Conservation (phyloP, 2,329 filamentous ascomycete genomes). For the Zymoseptoria crescenta region DNA sequence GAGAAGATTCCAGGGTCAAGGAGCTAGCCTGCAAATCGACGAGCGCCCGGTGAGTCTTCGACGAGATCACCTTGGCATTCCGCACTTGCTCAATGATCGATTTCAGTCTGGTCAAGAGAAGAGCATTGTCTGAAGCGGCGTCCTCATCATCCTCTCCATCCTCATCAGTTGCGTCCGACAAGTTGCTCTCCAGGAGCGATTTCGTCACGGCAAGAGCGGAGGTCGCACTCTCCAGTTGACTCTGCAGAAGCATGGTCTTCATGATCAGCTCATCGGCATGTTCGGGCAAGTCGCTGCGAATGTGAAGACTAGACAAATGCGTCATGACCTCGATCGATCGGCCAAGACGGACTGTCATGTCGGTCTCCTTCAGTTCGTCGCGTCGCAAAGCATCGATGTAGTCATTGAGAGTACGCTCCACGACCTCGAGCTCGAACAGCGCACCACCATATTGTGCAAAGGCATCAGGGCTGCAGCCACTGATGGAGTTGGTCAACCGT, state of each 20-base stretch:
- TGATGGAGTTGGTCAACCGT: slow-evolving; percentile 74
- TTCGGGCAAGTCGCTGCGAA: slow-evolving; percentile 59
- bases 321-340: slow-evolving; percentile 74
- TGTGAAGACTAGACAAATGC: slow-evolving; percentile 77
- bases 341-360: slow-evolving; percentile 73
- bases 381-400: slow-evolving; percentile 80
- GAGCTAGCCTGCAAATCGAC: slow-evolving; percentile 70
- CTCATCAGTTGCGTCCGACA: slow-evolving; percentile 40
- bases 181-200: slow-evolving; percentile 57
- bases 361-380: slow-evolving; percentile 78
- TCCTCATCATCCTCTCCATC: slow-evolving; percentile 57
- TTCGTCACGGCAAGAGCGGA: slow-evolving; percentile 57
- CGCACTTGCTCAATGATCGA: slow-evolving; percentile 65
- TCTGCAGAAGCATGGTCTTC: slow-evolving; percentile 67
- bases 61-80: slow-evolving; percentile 73
- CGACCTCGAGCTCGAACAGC: slow-evolving; percentile 79
- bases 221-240: slow-evolving; percentile 71
- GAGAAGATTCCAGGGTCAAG: slow-evolving; percentile 63
- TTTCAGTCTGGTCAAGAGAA: slow-evolving; percentile 65
- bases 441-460: slow-evolving; percentile 74
- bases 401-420: slow-evolving; percentile 78
- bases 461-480: slow-evolving; percentile 65
- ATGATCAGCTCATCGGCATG: slow-evolving; percentile 76
- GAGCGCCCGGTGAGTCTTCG: slow-evolving; percentile 68
- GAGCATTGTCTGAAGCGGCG: slow-evolving; percentile 39